These are phyloP conservation scores for Carex kokanica DNA, from an alignment of 176 grass and related monocot species.

Conservation along the genomic window DNA sequence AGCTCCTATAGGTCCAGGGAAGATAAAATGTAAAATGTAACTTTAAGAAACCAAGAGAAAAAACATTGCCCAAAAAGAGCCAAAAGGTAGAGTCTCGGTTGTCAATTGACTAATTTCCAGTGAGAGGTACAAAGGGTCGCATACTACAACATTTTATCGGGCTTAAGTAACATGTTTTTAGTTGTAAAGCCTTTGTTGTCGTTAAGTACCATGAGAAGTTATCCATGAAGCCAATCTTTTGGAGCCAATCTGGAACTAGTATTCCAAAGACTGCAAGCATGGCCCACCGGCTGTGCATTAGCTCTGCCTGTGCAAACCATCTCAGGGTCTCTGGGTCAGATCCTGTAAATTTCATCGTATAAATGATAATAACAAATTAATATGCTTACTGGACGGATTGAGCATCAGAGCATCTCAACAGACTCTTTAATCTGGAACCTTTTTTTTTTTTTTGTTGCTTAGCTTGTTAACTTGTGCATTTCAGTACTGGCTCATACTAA, in stretches of 20 bases:
- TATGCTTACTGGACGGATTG: background rate
- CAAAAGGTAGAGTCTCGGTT: background rate
- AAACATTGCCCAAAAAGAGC: background rate
- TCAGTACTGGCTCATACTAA: background rate
- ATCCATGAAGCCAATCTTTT: constrained; percentile 59
- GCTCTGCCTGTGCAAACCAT: constrained; percentile 82
- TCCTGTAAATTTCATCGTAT: constrained; percentile 31
- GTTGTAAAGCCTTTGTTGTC: background rate
- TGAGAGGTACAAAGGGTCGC: background rate
- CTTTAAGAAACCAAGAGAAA: background rate
- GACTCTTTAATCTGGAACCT: background rate
- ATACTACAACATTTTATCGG: background rate
- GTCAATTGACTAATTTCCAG: background rate
- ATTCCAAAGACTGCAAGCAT: constrained; percentile 76
- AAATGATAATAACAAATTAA: background rate
- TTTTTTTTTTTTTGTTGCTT: background rate
- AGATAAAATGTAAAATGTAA: background rate
- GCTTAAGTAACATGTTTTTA: background rate
- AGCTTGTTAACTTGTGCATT: background rate
- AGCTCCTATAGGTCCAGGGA: background rate
- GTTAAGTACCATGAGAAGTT: constrained; percentile 53
- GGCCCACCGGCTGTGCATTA: constrained; percentile 88
- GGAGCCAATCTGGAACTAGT: constrained; percentile 55
- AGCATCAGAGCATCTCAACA: background rate
- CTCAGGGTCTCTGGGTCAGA: constrained; percentile 66